Conservation (phyloP, 768 basidiomycete species). For the Boletus vermiculosoides region DNA sequence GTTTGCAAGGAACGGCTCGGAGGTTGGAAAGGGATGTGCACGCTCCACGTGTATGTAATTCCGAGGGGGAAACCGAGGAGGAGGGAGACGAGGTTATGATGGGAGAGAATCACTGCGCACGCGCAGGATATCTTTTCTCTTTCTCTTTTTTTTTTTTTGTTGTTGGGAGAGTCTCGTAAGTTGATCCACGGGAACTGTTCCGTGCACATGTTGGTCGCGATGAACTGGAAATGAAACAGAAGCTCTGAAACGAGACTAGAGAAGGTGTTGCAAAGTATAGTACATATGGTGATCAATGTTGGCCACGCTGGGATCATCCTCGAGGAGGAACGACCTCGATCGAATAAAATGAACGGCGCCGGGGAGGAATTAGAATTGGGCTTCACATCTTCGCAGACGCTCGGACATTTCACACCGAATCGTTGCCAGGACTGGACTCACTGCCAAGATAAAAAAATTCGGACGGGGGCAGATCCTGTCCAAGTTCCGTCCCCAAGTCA, state of each 20-base stretch:
- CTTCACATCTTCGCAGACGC: not conserved
- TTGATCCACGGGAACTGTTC: conserved; percentile 13
- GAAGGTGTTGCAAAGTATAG: not conserved
- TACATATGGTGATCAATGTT: conserved; percentile 2
- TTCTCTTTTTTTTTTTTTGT: not conserved
- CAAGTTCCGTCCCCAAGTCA: not conserved
- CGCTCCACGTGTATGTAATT: conserved; percentile 7
- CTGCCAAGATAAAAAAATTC: not conserved
- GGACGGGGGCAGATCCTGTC: not conserved
- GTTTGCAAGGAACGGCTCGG: not conserved
- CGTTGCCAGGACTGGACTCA: not conserved
- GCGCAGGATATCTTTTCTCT: not conserved
- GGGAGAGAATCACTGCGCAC: not conserved
- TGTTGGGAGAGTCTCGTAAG: conserved; percentile 8
- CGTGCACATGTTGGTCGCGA: conserved; percentile 9
- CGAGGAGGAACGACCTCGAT: conserved; percentile 4
- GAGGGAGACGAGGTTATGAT: no score
- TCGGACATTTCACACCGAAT: not conserved
- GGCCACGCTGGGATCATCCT: conserved; percentile 9
- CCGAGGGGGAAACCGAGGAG: not conserved
- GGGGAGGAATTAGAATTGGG: not conserved
- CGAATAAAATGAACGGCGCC: conserved; percentile 10
- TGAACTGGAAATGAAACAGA: conserved; percentile 6
- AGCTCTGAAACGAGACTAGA: not conserved
- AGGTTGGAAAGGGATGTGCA: not conserved